Conservation (phyloP, 108 stramenopile species). For the Conticribra guillardii region DNA sequence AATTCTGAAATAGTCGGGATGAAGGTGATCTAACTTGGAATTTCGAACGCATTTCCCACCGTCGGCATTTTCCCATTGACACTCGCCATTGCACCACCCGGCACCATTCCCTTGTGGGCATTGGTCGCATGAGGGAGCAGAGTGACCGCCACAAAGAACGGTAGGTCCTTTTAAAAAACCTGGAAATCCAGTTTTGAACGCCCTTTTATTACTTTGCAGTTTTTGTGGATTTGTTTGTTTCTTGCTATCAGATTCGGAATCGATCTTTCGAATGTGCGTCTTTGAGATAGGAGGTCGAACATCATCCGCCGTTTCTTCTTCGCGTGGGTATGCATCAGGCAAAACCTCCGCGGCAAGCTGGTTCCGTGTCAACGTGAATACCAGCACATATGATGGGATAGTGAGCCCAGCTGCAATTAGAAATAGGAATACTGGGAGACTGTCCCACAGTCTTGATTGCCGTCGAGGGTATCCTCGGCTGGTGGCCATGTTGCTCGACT, state of each 20-base stretch:
- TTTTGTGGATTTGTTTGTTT: background rate
- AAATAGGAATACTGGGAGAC: background rate
- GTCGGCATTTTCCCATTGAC: slow-evolving; percentile 32
- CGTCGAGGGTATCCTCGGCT: background rate
- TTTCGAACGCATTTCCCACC: slow-evolving; percentile 17
- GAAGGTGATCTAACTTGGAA: slow-evolving; percentile 28
- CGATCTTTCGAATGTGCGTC: background rate
- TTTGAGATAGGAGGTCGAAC: no score
- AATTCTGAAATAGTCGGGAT: slow-evolving; percentile 45
- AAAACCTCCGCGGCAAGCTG: background rate
- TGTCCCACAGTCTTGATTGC: background rate
- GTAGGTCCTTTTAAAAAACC: slow-evolving; percentile 12
- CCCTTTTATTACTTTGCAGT: background rate
- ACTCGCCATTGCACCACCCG: slow-evolving; percentile 51
- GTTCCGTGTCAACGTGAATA: background rate
- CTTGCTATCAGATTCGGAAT: background rate
- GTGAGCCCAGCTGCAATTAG: background rate
- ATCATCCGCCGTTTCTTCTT: no score
- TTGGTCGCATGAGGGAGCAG: slow-evolving; percentile 37
- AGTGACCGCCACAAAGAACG: slow-evolving; percentile 46
- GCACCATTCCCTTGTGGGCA: slow-evolving; percentile 49
- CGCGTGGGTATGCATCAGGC: no score
- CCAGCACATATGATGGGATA: background rate
- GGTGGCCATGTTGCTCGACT: no score
- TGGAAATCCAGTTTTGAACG: slow-evolving; percentile 31